These are phyloP conservation scores for Alternaria panax DNA, from an alignment of 2,329 filamentous ascomycete genomes.

Conservation along the genomic window DNA sequence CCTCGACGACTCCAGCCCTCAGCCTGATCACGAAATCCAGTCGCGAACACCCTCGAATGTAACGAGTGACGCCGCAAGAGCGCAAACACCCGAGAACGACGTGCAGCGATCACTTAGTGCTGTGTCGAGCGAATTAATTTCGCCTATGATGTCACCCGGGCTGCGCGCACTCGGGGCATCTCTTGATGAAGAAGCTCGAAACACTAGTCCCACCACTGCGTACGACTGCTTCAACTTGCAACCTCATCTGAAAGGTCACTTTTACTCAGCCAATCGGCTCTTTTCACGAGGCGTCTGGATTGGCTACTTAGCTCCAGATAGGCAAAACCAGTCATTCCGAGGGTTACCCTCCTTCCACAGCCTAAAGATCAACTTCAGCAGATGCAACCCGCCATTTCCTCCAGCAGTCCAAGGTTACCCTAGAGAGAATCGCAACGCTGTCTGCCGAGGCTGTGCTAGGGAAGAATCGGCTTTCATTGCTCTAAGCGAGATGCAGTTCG, in stretches of 20 bases:
- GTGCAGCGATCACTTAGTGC: background rate
- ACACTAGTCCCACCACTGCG: background rate
- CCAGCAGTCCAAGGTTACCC: conserved; percentile 2
- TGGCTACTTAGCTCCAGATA: conserved; percentile 26
- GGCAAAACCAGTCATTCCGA: conserved; percentile 17
- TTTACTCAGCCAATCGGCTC: conserved; percentile 21
- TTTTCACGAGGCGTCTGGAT: conserved; percentile 30
- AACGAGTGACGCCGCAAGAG: background rate
- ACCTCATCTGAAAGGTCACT: conserved; percentile 16
- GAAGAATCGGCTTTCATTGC: conserved; percentile 17
- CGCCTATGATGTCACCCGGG: conserved; percentile 1
- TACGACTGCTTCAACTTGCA: conserved; percentile 23
- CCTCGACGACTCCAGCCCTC: background rate
- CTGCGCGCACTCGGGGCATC: background rate
- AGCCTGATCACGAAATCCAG: background rate
- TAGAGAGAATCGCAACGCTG: conserved; percentile 17
- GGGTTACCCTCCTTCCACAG: conserved; percentile 21
- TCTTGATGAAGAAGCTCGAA: background rate
- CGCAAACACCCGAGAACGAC: background rate
- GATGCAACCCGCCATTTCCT: conserved; percentile 17
- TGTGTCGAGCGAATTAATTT: conserved; percentile 4
- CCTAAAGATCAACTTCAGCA: conserved; percentile 18
- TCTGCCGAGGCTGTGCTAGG: conserved; percentile 30
- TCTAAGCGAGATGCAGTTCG: conserved; percentile 24
- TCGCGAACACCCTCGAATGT: background rate